Evolutionary conservation across 805 yeast genomes (phyloP).

Genomic region (Candida schatavii): DNA sequence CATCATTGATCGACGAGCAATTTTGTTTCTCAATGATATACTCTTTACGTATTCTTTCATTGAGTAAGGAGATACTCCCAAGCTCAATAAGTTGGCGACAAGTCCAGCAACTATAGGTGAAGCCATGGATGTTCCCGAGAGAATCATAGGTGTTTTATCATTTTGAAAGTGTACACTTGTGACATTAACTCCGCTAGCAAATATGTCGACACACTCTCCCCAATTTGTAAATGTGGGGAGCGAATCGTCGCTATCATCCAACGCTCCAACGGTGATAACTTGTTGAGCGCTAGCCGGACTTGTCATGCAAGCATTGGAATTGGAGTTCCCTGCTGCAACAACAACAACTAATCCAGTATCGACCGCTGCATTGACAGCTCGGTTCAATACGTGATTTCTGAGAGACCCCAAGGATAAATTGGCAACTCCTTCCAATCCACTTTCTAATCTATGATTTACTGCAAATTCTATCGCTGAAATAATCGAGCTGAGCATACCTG

Average conservation of each 20-base stretch:
- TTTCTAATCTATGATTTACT: slow-evolving; percentile 50
- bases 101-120: slow-evolving; percentile 73
- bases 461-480: slow-evolving; percentile 67
- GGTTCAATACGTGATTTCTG: slow-evolving; percentile 61
- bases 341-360: slow-evolving; percentile 69
- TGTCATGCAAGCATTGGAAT: slow-evolving; percentile 72
- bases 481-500: slow-evolving; percentile 66
- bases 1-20: slow-evolving; percentile 44
- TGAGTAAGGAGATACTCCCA: slow-evolving; percentile 44
- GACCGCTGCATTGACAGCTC: slow-evolving; percentile 73
- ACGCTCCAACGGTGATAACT: slow-evolving; percentile 85
- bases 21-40: slow-evolving; percentile 45
- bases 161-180: slow-evolving; percentile 39
- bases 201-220: slow-evolving; percentile 88
- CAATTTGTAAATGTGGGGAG: slow-evolving; percentile 84
- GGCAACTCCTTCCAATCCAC: slow-evolving; percentile 52
- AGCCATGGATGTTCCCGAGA: slow-evolving; percentile 83
- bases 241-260: slow-evolving; percentile 68
- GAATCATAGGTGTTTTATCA: slow-evolving; percentile 11
- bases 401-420: slow-evolving; percentile 81
- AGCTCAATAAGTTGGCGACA: slow-evolving; percentile 51
- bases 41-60: slow-evolving; percentile 43
- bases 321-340: slow-evolving; percentile 86
- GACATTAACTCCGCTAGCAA: slow-evolving; percentile 77
- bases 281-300: slow-evolving; percentile 79